phyloP scores from a whole-genome alignment of 768 basidiomycete genomes.

The Panellus pusillus region DNA sequence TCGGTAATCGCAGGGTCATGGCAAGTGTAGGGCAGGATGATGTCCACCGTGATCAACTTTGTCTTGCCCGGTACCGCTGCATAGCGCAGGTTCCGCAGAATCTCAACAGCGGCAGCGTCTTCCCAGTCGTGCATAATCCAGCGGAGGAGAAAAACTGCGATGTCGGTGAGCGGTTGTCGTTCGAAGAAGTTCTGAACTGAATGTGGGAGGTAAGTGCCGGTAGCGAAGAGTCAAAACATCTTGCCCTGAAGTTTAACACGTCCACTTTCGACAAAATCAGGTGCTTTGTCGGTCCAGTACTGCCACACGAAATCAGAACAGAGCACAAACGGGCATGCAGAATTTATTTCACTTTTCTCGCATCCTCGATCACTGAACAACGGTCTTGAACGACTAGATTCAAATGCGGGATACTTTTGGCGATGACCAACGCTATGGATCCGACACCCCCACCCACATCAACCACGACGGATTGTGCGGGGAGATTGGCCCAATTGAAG shows the following conservation, averaged over 20 bases:
- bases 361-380: conserved; percentile 14
- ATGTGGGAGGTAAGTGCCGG: background rate
- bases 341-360: conserved; percentile 6
- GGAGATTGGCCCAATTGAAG: conserved; percentile 16
- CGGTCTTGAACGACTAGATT: conserved; percentile 19
- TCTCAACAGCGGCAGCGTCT: conserved; percentile 37
- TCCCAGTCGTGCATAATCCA: conserved; percentile 59
- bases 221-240: background rate
- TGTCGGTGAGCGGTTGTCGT: conserved; percentile 39
- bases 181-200: conserved; percentile 18
- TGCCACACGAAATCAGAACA: background rate
- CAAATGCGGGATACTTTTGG: conserved; percentile 7
- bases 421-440: conserved; percentile 6
- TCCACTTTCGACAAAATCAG: conserved; percentile 21
- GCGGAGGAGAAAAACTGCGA: conserved; percentile 30
- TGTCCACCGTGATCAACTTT: conserved; percentile 15
- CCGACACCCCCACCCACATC: conserved; percentile 21
- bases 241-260: conserved; percentile 26
- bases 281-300: conserved; percentile 18
- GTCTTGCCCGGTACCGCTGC: conserved; percentile 28
- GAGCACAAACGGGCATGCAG: background rate
- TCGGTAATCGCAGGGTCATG: background rate
- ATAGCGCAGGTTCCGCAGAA: conserved; percentile 44
- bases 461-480: conserved; percentile 10
- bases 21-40: conserved; percentile 13